Evolutionary conservation across 805 yeast species (phyloP).

Genomic region (Candida pseudoglaebosa): DNA sequence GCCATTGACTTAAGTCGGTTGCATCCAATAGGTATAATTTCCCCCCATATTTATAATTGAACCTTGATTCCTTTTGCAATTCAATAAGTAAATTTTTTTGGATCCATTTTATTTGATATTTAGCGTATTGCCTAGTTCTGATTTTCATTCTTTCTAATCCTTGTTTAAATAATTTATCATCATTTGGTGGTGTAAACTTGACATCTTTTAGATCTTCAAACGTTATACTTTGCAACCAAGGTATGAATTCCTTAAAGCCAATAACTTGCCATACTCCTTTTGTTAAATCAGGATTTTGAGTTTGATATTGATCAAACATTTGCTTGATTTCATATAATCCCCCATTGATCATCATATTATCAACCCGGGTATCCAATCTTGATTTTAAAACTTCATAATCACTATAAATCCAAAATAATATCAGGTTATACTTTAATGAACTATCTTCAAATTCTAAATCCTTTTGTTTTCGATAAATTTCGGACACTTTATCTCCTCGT

Average conservation of each 20-base stretch:
- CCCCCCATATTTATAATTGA: slow-evolving; percentile 54
- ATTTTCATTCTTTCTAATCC: slow-evolving; percentile 77
- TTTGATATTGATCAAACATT: slow-evolving; percentile 45
- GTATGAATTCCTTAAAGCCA: slow-evolving; percentile 86
- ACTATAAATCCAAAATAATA: slow-evolving; percentile 81
- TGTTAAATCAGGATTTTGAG: slow-evolving; percentile 48
- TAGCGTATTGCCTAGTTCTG: slow-evolving; percentile 82
- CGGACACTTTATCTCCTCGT: slow-evolving; percentile 68
- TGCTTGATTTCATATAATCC: slow-evolving; percentile 66
- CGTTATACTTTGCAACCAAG: slow-evolving; percentile 53
- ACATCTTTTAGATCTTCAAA: too few relatives aligned
- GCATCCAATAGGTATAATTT: slow-evolving; percentile 71
- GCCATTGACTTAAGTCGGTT: slow-evolving; percentile 65
- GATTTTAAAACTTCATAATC: slow-evolving; percentile 51
- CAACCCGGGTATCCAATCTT: slow-evolving; percentile 77
- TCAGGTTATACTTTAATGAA: slow-evolving; percentile 52
- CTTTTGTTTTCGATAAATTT: slow-evolving; percentile 61
- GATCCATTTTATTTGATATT: slow-evolving; percentile 89
- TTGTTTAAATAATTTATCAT: slow-evolving; percentile 24
- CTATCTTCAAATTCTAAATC: slow-evolving; percentile 39
- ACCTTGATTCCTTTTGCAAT: slow-evolving; percentile 43
- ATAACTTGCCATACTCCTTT: slow-evolving; percentile 91
- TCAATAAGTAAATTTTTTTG: slow-evolving; percentile 63
- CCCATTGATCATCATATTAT: slow-evolving; percentile 71
- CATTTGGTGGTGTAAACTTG: slow-evolving; percentile 8